These are phyloP conservation scores for Globisporangium nodosum DNA, from an alignment of 352 stramenopile species.

Conservation along the genomic window DNA sequence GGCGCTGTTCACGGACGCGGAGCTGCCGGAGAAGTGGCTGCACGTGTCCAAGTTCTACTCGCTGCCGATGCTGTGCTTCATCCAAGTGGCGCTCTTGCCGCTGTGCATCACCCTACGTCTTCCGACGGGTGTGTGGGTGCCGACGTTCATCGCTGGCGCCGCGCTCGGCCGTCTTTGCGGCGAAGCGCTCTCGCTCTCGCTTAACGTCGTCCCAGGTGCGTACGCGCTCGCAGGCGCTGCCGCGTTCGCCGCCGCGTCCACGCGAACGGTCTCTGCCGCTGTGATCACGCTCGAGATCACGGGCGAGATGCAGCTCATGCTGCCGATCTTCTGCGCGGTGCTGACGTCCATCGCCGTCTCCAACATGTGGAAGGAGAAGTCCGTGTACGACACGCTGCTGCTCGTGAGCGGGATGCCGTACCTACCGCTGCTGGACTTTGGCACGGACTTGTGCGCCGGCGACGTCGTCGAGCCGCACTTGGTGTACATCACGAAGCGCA, in stretches of 20 bases:
- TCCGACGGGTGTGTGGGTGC: conserved; percentile 79
- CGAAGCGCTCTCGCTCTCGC: conserved; percentile 28
- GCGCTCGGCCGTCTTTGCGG: conserved; percentile 77
- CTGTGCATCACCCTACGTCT: conserved; percentile 80
- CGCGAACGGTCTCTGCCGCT: conserved; percentile 71
- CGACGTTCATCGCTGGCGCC: conserved; percentile 81
- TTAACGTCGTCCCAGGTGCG: conserved; percentile 45
- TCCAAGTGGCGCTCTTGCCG: conserved; percentile 64
- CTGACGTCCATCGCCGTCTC: conserved; percentile 60
- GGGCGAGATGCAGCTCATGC: conserved; percentile 71
- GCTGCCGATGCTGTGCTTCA: conserved; percentile 32
- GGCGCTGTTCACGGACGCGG: conserved; percentile 50
- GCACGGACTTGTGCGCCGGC: conserved; percentile 37
- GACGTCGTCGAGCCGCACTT: conserved; percentile 71
- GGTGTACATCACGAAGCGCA: conserved; percentile 71
- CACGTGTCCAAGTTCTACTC: conserved; percentile 66
- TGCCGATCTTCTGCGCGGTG: conserved; percentile 73
- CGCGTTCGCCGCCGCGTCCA: conserved; percentile 62
- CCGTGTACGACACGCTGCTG: conserved; percentile 82
- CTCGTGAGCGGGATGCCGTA: conserved; percentile 75
- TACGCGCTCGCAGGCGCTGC: conserved; percentile 80
- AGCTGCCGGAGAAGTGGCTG: conserved; percentile 41
- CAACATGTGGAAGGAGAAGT: conserved; percentile 63
- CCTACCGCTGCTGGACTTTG: conserved; percentile 77
- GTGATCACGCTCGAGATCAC: conserved; percentile 88